These are phyloP conservation scores for Tolypocladium guangdongense DNA, from an alignment of 2,329 filamentous ascomycete species.

Conservation along the genomic window DNA sequence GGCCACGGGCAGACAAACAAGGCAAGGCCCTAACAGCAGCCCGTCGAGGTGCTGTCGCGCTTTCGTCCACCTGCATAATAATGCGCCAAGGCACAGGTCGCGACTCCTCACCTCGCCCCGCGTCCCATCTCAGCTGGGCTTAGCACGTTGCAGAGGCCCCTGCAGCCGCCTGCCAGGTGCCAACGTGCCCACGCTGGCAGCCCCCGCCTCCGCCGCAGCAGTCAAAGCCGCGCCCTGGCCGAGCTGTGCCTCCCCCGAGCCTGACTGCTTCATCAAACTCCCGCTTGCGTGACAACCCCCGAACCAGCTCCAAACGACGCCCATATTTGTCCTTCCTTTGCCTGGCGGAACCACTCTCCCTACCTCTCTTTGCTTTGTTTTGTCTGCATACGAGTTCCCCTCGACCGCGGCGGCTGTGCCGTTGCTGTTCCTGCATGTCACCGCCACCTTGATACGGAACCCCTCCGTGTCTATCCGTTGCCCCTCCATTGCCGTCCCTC, in stretches of 20 bases:
- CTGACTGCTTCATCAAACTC: slow-evolving; percentile 1
- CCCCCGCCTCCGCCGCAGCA: not conserved
- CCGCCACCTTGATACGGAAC: slow-evolving; percentile 1
- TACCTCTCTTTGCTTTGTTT: not conserved
- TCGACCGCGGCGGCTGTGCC: not conserved
- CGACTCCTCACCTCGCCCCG: no score
- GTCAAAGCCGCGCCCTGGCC: not conserved
- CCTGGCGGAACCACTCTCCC: not conserved
- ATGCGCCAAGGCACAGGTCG: not conserved
- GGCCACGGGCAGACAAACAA: no score
- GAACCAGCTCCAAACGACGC: not conserved
- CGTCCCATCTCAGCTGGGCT: not conserved
- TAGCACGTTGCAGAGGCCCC: not conserved
- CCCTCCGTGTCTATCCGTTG: slow-evolving; percentile 1
- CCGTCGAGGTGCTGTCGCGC: not conserved
- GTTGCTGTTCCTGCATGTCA: not conserved
- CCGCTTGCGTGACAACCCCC: not conserved
- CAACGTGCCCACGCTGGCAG: not conserved
- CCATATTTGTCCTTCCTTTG: not conserved
- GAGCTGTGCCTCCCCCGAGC: not conserved
- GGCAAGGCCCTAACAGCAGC: not conserved
- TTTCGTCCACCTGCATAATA: not conserved
- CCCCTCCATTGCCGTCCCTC: not conserved
- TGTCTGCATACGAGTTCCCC: not conserved
- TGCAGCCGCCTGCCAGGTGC: not conserved